These are phyloP conservation scores for Trichoderma sp. DNA, from an alignment of 2,329 filamentous ascomycete genomes.

Conservation along the genomic window DNA sequence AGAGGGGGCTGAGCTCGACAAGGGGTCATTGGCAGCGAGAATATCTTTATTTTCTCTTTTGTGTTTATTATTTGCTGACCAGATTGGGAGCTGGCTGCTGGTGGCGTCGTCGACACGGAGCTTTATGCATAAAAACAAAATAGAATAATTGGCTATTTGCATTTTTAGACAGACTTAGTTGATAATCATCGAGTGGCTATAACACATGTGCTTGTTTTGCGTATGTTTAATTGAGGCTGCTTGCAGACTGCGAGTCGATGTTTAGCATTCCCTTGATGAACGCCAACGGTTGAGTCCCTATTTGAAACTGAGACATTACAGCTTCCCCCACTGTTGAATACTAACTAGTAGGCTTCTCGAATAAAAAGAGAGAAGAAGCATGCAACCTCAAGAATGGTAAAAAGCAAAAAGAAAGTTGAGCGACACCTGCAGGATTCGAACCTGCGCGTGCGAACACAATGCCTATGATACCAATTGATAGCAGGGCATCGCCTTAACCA, in stretches of 20 bases:
- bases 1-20: conserved; percentile 15
- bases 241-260: not conserved
- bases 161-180: not conserved
- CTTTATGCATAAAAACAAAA: conserved; percentile 8
- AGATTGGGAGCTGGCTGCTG: not conserved
- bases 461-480: conserved; percentile 21
- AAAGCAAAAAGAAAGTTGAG: not conserved
- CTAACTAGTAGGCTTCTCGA: not conserved
- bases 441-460: conserved; percentile 26
- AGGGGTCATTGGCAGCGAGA: conserved; percentile 5
- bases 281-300: not conserved
- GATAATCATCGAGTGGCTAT: not conserved
- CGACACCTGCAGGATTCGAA: conserved; percentile 26
- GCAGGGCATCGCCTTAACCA: conserved; percentile 26
- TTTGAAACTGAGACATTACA: not conserved
- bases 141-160: conserved; percentile 4
- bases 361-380: not conserved
- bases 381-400: not conserved
- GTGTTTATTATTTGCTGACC: conserved; percentile 8
- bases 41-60: not conserved
- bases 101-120: not conserved
- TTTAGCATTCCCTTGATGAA: no score
- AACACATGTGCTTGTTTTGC: no score
- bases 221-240: not conserved
- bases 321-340: not conserved